phyloP scores from a whole-genome alignment of 805 yeast species.

The Jamesozyma hellenica region DNA sequence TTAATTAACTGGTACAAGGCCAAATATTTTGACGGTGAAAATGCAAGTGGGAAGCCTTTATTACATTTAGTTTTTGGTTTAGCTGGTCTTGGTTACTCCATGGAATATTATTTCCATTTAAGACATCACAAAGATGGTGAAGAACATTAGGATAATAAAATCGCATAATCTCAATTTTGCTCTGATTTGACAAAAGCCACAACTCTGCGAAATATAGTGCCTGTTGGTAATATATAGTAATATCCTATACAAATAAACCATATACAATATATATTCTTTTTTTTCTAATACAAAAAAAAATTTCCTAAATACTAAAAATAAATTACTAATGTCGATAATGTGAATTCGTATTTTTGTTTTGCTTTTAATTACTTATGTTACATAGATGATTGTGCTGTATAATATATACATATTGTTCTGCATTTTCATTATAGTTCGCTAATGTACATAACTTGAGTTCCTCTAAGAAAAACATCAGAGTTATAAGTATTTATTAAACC shows the following conservation, averaged over 20 bases:
- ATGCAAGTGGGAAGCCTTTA: constrained; percentile 76
- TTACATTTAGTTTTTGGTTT: constrained; percentile 64
- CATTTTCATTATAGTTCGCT: constrained; percentile 21
- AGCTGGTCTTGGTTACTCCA: constrained; percentile 71
- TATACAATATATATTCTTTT: neutral
- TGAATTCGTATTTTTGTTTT: too few relatives aligned
- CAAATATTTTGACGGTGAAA: constrained; percentile 74
- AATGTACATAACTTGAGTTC: constrained; percentile 30
- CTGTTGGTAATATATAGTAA: too few relatives aligned
- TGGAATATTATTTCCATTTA: constrained; percentile 89
- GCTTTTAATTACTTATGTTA: too few relatives aligned
- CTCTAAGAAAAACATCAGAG: constrained; percentile 29
- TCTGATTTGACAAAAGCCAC: neutral
- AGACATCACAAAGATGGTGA: constrained; percentile 46
- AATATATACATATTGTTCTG: neutral
- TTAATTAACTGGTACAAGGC: constrained; percentile 72
- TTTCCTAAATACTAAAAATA: too few relatives aligned
- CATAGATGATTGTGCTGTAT: neutral
- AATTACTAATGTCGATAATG: too few relatives aligned
- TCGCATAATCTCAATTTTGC: neutral
- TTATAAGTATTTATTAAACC: constrained; percentile 25
- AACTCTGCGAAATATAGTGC: too few relatives aligned
- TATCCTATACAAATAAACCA: too few relatives aligned
- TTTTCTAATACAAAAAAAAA: neutral
- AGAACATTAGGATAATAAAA: constrained; percentile 7